Evolutionary conservation across 2,329 filamentous ascomycete genomes (phyloP).

Genomic region (Pestalotiopsis sp.): DNA sequence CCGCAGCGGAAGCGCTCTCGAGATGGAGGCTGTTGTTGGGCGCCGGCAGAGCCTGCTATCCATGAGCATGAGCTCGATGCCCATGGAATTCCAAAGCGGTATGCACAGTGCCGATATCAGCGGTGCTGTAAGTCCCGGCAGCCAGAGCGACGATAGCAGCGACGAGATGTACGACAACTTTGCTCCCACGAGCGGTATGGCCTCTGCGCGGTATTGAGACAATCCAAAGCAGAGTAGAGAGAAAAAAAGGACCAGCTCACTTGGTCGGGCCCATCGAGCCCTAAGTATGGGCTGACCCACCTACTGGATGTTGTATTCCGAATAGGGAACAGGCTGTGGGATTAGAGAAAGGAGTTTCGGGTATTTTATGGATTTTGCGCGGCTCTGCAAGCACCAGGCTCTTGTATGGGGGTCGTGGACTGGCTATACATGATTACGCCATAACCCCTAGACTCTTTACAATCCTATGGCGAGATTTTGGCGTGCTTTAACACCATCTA

Average conservation of each 20-base stretch:
- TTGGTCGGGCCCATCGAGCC: too few relatives aligned
- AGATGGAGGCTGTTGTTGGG: slow-evolving; percentile 41
- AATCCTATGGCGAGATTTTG: slow-evolving; percentile 11
- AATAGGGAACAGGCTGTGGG: not conserved
- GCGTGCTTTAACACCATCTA: slow-evolving; percentile 15
- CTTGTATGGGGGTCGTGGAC: not conserved
- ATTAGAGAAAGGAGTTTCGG: not conserved
- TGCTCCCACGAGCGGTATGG: slow-evolving; percentile 36
- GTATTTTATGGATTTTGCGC: not conserved
- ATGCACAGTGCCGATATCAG: slow-evolving; percentile 51
- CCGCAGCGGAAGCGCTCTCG: slow-evolving; percentile 51
- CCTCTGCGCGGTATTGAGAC: slow-evolving; percentile 29
- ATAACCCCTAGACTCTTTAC: slow-evolving; percentile 6
- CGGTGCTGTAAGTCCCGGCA: slow-evolving; percentile 53
- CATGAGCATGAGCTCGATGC: slow-evolving; percentile 28
- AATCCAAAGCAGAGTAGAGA: not conserved
- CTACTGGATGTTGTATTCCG: not conserved
- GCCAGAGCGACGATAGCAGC: slow-evolving; percentile 49
- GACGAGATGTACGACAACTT: slow-evolving; percentile 59
- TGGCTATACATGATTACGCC: slow-evolving; percentile 6
- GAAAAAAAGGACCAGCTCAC: not conserved
- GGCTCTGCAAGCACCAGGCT: not conserved
- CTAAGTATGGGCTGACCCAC: not conserved
- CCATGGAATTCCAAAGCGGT: slow-evolving; percentile 42
- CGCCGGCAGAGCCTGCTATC: slow-evolving; percentile 34